Conservation (phyloP, 2,329 filamentous ascomycete genomes). For the Leptographium flavum region DNA sequence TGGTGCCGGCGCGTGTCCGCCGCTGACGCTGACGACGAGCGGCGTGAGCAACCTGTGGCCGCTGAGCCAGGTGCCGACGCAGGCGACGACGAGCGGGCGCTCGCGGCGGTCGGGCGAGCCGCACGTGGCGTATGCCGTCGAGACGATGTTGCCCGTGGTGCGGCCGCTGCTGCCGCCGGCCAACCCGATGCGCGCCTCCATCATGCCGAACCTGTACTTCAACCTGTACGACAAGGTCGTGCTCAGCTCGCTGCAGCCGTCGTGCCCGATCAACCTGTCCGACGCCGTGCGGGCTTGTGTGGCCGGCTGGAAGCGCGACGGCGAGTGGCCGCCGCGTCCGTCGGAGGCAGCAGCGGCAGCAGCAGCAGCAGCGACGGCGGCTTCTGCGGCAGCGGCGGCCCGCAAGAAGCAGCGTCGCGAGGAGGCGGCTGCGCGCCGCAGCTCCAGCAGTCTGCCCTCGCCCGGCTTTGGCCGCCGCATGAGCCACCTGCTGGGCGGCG, state of each 20-base stretch:
- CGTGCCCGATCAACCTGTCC: conserved; percentile 73
- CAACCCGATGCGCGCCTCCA: conserved; percentile 65
- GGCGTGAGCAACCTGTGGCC: background rate
- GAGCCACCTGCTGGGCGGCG: conserved; percentile 6
- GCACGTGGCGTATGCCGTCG: conserved; percentile 31
- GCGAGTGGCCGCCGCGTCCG: conserved; percentile 68
- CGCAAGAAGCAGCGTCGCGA: conserved; percentile 1
- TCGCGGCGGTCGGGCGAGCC: background rate
- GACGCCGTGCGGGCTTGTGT: conserved; percentile 74
- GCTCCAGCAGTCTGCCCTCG: background rate
- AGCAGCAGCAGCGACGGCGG: background rate
- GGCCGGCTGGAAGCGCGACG: conserved; percentile 81
- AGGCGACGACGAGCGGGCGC: background rate
- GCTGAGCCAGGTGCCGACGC: background rate
- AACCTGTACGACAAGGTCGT: conserved; percentile 87
- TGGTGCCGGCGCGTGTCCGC: background rate
- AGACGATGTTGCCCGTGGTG: conserved; percentile 56
- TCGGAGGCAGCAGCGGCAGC: background rate
- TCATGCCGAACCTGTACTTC: conserved; percentile 58
- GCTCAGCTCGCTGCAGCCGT: conserved; percentile 62
- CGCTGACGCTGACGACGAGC: background rate
- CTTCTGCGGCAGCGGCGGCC: background rate
- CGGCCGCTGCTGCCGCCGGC: conserved; percentile 56
- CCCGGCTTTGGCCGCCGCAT: conserved; percentile 8
- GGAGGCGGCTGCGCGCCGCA: conserved; percentile 1